Evolutionary conservation across 495 filamentous ascomycete genomes (phyloP).

Genomic region (Evernia prunastri): DNA sequence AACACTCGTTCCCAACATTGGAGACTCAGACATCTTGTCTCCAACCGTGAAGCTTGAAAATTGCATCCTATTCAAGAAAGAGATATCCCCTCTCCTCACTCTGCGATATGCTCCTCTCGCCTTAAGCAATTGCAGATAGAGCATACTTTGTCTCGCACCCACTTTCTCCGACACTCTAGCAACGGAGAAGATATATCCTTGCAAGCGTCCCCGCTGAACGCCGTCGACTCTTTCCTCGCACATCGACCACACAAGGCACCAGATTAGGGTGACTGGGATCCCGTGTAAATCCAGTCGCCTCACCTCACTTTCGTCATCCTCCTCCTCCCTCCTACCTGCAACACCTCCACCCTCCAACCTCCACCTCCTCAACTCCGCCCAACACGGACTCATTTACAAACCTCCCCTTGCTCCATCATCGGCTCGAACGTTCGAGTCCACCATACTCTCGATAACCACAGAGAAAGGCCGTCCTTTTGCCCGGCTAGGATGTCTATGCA

Average conservation of each 20-base stretch:
- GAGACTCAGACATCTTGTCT: conserved; percentile 2
- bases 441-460: conserved; percentile 39
- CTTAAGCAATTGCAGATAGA: conserved; percentile 12
- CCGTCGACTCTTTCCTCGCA: background rate
- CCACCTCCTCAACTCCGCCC: conserved; percentile 35
- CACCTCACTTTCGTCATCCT: conserved; percentile 10
- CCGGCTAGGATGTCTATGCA: conserved; percentile 55
- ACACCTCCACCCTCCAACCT: conserved; percentile 7
- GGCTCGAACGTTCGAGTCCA: conserved; percentile 44
- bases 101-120: background rate
- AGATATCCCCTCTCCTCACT: background rate
- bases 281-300: background rate
- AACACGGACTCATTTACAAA: conserved; percentile 47
- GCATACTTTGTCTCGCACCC: conserved; percentile 6
- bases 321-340: conserved; percentile 8
- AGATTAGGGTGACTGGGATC: background rate
- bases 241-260: background rate
- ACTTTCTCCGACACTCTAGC: background rate
- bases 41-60: conserved; percentile 6
- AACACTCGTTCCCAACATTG: conserved; percentile 18
- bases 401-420: conserved; percentile 35
- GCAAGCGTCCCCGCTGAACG: background rate
- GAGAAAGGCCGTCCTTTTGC: conserved; percentile 13
- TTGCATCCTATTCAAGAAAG: background rate
- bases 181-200: background rate